Evolutionary conservation across 768 basidiomycete genomes (phyloP).

Genomic region (Termitomyces sp.): DNA sequence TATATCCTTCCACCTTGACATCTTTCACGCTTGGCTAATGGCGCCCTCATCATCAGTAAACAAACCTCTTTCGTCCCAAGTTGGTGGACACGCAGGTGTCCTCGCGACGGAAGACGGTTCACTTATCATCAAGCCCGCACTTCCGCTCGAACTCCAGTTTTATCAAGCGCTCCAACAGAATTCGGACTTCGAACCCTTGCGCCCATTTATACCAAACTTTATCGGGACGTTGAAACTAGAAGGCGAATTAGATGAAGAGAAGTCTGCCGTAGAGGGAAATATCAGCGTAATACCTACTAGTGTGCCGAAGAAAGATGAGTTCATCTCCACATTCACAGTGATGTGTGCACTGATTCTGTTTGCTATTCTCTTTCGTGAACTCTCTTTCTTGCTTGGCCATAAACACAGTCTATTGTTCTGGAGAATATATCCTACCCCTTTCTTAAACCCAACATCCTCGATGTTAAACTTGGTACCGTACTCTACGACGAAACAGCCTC

Average conservation of each 20-base stretch:
- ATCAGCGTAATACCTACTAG: conserved; percentile 12
- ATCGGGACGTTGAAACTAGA: conserved; percentile 72
- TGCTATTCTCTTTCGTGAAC: not conserved
- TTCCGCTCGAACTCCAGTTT: conserved; percentile 61
- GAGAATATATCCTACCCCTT: conserved; percentile 79
- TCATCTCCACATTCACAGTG: not conserved
- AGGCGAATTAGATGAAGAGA: conserved; percentile 44
- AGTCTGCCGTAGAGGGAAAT: conserved; percentile 12
- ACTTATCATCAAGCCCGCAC: conserved; percentile 76
- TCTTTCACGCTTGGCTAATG: not conserved
- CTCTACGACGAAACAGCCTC: conserved; percentile 69
- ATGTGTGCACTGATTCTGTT: not conserved
- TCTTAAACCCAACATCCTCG: conserved; percentile 78
- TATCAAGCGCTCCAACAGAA: conserved; percentile 52
- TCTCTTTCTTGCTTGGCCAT: not conserved
- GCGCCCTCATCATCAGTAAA: not conserved
- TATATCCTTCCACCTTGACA: not conserved
- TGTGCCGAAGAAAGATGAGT: conserved; percentile 16
- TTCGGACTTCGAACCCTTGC: conserved; percentile 35
- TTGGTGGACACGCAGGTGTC: conserved; percentile 81
- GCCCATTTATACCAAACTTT: conserved; percentile 67
- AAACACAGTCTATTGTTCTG: conserved; percentile 68
- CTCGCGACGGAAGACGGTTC: conserved; percentile 64
- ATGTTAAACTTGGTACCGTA: conserved; percentile 89
- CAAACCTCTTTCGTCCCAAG: conserved; percentile 34